Evolutionary conservation across 805 yeast genomes (phyloP).

Genomic region (Priceomyces castillae): DNA sequence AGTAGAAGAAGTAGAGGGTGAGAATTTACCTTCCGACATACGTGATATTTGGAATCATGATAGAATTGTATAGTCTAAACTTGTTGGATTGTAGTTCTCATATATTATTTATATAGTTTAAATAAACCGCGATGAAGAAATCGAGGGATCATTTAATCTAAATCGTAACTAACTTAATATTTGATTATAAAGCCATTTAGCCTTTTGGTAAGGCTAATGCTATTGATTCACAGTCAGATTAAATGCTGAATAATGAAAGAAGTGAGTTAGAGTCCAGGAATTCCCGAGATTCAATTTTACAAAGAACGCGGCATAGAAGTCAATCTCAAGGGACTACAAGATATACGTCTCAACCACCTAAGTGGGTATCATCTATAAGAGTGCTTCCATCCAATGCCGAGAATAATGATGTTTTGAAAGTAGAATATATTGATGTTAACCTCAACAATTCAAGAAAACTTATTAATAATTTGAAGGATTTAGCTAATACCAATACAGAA

Average conservation of each 20-base stretch:
- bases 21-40: conserved; percentile 27
- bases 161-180: too few species aligned
- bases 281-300: background rate
- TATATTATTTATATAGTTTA: too few species aligned
- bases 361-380: conserved; percentile 28
- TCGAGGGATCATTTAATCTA: too few species aligned
- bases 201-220: background rate
- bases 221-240: too few species aligned
- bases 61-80: conserved; percentile 16
- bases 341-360: conserved; percentile 4
- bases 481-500: conserved; percentile 9
- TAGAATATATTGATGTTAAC: conserved; percentile 37
- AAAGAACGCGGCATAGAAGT: background rate
- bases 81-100: too few species aligned
- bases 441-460: conserved; percentile 36
- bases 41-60: conserved; percentile 34
- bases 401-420: conserved; percentile 30
- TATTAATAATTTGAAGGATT: conserved; percentile 18
- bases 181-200: too few species aligned
- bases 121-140: too few species aligned
- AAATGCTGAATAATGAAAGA: background rate
- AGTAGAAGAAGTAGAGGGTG: conserved; percentile 13
- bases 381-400: conserved; percentile 34
- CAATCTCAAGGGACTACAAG: background rate
- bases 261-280: background rate